Base-by-base conservation (phyloP, 1,139 yeast species). In the Yamadazyma taylorii region DNA sequence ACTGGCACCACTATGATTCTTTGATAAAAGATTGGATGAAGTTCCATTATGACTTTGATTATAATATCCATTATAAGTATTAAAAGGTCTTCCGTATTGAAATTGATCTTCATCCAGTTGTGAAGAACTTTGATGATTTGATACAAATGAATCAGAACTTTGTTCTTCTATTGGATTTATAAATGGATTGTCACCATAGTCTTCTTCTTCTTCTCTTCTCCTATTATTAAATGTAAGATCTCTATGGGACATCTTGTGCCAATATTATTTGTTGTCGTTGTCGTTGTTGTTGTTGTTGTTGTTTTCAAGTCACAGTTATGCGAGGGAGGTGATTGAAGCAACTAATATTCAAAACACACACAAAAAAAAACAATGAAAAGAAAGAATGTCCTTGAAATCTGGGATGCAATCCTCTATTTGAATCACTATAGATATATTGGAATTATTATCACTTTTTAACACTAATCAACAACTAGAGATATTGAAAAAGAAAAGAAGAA, bases 1-100 rank as follows among this genome's bases (percentile, higher is more conserved):
- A 17, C 46, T 41, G 9, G 45, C 35, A 22, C 48, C 59, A 36
- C 59, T 65, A 24, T 40, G 36, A 16, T 39, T 33, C 29, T 43
- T 43, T 11, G 39, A 58, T 37, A 69, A 58, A 37, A 68, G 56
- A 47, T 69, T 66, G 24, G 76, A 58, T 2, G 70, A 58, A 9
- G 76, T 70, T 23, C 71, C 75, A 39, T 63, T 65, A 15, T 34
- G 38, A 28, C 45, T 41, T 27, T 64, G 63, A 11, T 65, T 58
- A 49, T 72, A 70, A 50, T 70, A 72, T 5, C 74, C 77, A 37
- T 63, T 62, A 46, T 72, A 73, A 14, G 71, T 66, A 29, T 45
- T 45, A 49, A 66, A 71, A 1, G 72, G 72, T 41, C 67, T 66
- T 19, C 66, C 71, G 43, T 60, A 56, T 35, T 57, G 63, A 30